Evolutionary conservation across 1,139 yeast species (phyloP).

Genomic region (Suhomyces kunorum): DNA sequence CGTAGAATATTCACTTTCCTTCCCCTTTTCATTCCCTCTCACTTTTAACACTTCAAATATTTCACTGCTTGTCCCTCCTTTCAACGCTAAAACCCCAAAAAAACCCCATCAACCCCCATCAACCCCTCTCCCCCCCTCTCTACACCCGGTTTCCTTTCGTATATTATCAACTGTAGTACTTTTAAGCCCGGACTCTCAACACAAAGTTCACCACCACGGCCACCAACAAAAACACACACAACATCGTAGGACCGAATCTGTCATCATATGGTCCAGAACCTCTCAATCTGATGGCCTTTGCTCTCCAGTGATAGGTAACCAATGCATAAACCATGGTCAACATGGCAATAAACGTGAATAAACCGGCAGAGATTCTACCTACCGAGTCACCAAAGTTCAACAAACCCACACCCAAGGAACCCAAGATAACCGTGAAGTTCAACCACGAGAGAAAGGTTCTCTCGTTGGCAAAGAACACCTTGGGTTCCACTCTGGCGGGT

Average conservation of each 20-base stretch:
- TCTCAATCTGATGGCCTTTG: conserved; percentile 94
- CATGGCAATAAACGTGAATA: conserved; percentile 94
- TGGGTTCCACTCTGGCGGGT: conserved; percentile 98
- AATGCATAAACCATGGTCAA: conserved; percentile 95
- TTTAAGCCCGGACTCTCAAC: conserved; percentile 66
- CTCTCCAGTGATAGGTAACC: conserved; percentile 98
- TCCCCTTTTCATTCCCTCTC: too few relatives aligned
- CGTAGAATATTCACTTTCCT: too few relatives aligned
- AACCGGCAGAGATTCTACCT: conserved; percentile 90
- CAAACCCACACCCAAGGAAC: conserved; percentile 94
- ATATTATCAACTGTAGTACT: too few relatives aligned
- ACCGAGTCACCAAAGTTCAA: conserved; percentile 93
- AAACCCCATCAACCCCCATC: too few relatives aligned
- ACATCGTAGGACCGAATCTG: conserved; percentile 98
- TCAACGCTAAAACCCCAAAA: too few relatives aligned
- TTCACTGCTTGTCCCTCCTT: too few relatives aligned
- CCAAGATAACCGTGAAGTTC: conserved; percentile 94
- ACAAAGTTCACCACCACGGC: conserved; percentile 93
- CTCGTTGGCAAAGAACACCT: conserved; percentile 97
- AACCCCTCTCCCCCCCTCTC: not conserved
- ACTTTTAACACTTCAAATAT: too few relatives aligned
- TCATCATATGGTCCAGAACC: conserved; percentile 99
- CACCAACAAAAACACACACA: conserved; percentile 85
- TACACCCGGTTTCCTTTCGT: not conserved
- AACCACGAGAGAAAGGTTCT: conserved; percentile 98